Evolutionary conservation across 352 stramenopile species (phyloP), one percentile per base, ranked within the genome.

Genomic region (Phytophthora tentaculata): DNA sequence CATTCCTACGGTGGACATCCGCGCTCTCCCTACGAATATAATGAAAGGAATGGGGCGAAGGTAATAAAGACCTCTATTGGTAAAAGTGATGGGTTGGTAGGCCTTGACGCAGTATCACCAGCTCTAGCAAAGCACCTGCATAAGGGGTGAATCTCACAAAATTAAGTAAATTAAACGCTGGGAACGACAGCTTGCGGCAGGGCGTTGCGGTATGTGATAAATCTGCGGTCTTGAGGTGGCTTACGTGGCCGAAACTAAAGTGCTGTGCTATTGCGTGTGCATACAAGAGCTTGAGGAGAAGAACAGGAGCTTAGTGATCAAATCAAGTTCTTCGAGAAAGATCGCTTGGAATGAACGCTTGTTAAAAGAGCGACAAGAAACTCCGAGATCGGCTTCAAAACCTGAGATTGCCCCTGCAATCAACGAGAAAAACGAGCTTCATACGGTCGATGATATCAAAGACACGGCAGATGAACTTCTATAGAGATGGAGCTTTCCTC

Each of bases 311-410:
- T 92, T 16, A 70, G 67, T 6, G 79, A 94, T 56, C 83, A 96
- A 64, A 76, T 95, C 63, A 91, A 84, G 55, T 95, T 94, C 23
- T 39, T 96, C 3, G 84, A 95, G 64, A 85, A 76, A 57, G 83
- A 92, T 52, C 79, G 87, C 1, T 66, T 95, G 26, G 77, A 88
- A 90, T 50, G 83, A 91, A 47, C 53, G 71, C 3, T 50, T 86
- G 24, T 8, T 87, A 24, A 86, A 90, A 49, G 76, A 89, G 37
- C 76, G 72, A 4, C 71, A 85, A 61, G 74, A 79, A 37, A 17
- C 39, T 26, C 49, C 16, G 24, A 26, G 7, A 39, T 19, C 32
- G 17, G 37, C 19, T 26, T 58, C 39, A 23, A 63, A 67, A 59
- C 23, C 20, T 49, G 24, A 37, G 16, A 7, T 35, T 16, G 49